Evolutionary conservation across 2,329 filamentous ascomycete species (phyloP), one percentile per base, ranked within the genome.

Genomic region (Teratosphaeria viscida): DNA sequence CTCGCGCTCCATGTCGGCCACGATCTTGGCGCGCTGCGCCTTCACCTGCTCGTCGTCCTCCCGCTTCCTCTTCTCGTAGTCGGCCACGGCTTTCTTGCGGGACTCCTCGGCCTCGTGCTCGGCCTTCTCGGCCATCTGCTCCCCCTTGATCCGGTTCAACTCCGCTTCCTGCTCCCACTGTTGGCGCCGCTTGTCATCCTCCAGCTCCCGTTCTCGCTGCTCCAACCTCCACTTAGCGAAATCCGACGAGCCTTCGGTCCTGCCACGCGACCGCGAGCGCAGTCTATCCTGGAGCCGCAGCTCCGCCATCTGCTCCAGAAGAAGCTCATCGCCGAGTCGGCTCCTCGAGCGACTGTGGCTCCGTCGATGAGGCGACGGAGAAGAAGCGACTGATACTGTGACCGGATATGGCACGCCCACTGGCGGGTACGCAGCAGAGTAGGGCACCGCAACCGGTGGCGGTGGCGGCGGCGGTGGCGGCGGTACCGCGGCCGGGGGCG

Each of bases 1-100:
- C 52, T 77, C 77, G 26, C 69, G 70, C 47, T 75, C 65, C 49
- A 77, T 57, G 60, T 67, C 67, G 23, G 69, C 76, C 26, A 70
- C 70, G 3, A 78, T 70, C 27, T 71, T 72, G 58, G 75, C 72
- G 62, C 73, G 72, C 61, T 77, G 75, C 35, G 72, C 73, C 55
- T 70, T 68, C 59, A 73, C 72, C 62, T 73, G 71, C 55, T 70
- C 68, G 29, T 71, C 71, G 1, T 71, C 73, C 43, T 74, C 72
- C 3, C 63, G 63, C 52, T 59, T 57, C 61, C 71, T 68, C 27
- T 60, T 61, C 58, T 71, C 67, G 39, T 67, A 66, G n/a, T 70
- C 65, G 6, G 58, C 63, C n/a, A 68, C 65, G 34, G 65, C 59
- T 16, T 65, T 63, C 64, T 68, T 64, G 56, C 65, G 59, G 16